Evolutionary conservation across 345 rosid genomes (phyloP).

Genomic region (Psidium guajava): DNA sequence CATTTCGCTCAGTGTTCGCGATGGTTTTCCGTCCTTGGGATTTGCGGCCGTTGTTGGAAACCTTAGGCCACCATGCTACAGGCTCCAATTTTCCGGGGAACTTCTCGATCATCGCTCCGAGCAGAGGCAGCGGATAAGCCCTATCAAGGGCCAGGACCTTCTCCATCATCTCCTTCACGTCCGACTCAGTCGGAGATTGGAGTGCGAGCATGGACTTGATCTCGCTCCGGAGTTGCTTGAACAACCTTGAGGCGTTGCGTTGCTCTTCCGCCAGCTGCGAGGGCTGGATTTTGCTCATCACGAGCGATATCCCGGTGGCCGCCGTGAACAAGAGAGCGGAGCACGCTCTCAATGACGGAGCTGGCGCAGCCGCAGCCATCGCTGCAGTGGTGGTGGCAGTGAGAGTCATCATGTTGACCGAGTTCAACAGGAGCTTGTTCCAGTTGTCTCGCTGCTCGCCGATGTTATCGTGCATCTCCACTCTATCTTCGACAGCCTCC

Average conservation of each 20-base stretch:
- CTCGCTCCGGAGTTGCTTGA: slow-evolving; percentile 8
- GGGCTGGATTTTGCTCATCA: slow-evolving; percentile 28
- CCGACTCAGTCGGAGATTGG: background rate
- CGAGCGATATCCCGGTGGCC: slow-evolving; percentile 18
- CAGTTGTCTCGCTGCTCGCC: slow-evolving; percentile 56
- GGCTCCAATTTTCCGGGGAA: slow-evolving; percentile 19
- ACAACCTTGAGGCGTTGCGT: slow-evolving; percentile 19
- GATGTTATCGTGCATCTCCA: slow-evolving; percentile 57
- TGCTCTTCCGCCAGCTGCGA: slow-evolving; percentile 36
- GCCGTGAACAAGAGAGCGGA: slow-evolving; percentile 15
- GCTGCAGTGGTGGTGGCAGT: slow-evolving; percentile 26
- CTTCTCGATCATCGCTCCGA: slow-evolving; percentile 26
- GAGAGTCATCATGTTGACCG: slow-evolving; percentile 59
- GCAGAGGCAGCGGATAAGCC: slow-evolving; percentile 30
- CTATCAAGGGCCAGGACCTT: slow-evolving; percentile 18
- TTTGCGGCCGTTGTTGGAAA: background rate
- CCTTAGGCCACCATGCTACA: slow-evolving; percentile 21
- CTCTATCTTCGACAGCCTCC: slow-evolving; percentile 48
- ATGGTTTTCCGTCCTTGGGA: too few relatives aligned
- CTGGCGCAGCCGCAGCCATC: background rate
- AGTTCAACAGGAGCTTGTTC: slow-evolving; percentile 50
- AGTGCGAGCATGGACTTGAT: slow-evolving; percentile 8
- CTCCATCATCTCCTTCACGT: slow-evolving; percentile 8
- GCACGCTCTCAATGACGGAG: background rate
- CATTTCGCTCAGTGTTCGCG: background rate